These are phyloP conservation scores for Xanthoparmelia taractica DNA, from an alignment of 495 filamentous ascomycete species.

Conservation along the genomic window DNA sequence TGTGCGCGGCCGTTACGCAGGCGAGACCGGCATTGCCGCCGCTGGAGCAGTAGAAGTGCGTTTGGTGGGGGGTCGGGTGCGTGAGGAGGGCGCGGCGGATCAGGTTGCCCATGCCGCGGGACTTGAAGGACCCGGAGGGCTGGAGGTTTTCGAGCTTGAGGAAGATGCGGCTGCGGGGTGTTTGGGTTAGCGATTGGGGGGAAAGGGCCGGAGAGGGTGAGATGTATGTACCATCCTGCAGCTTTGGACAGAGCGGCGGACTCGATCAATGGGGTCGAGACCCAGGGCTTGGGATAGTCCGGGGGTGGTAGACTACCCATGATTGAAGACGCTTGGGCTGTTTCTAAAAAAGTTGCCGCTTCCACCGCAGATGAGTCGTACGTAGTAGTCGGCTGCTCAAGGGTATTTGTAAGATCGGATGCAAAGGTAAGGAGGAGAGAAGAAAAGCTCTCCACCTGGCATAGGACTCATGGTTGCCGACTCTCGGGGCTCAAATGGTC, in stretches of 20 bases:
- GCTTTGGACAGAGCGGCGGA: constrained; percentile 58
- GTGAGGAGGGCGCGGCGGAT: constrained; percentile 53
- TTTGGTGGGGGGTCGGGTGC: constrained; percentile 31
- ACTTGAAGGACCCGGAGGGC: constrained; percentile 92
- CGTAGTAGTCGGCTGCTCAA: background rate
- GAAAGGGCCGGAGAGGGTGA: background rate
- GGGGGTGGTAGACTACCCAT: constrained; percentile 12
- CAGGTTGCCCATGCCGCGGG: constrained; percentile 77
- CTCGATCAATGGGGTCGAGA: constrained; percentile 63
- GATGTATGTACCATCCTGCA: constrained; percentile 57
- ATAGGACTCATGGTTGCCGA: background rate
- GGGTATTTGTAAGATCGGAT: background rate
- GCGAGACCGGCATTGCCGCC: constrained; percentile 93
- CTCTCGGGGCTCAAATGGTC: background rate
- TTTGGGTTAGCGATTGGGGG: constrained; percentile 19
- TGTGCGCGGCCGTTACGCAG: constrained; percentile 66
- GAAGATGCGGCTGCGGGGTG: constrained; percentile 54
- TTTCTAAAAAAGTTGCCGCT: background rate
- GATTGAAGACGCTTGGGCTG: background rate
- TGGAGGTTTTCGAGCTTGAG: constrained; percentile 94
- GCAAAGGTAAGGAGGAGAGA: background rate
- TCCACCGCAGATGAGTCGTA: background rate
- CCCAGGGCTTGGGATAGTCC: constrained; percentile 46
- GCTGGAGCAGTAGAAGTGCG: constrained; percentile 81
- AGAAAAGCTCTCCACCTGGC: background rate